Evolutionary conservation across 495 filamentous ascomycete species (phyloP), one percentile per base, ranked within the genome.

Genomic region (Ascodesmis nigricans): DNA sequence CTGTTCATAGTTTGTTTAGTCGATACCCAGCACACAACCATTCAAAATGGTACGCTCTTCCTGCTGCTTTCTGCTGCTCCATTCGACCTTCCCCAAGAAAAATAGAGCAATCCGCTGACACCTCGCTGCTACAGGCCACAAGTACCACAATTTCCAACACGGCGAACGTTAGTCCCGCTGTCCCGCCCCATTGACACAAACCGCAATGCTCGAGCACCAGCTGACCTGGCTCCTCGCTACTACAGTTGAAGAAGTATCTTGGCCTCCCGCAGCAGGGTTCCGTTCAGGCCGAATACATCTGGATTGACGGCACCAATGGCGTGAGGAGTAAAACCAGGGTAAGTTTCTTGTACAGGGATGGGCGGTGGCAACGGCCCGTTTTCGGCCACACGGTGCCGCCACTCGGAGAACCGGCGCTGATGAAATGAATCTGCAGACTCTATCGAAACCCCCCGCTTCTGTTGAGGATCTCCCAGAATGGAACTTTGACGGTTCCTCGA

Each of bases 401-500:
- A 16, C 24, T 16, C 19, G 7, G 20, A 31, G n/a, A 31, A 11
- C 28, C 33, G 28, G n/a, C n/a, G n/a, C n/a, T n/a, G n/a, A n/a
- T n/a, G n/a, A n/a, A n/a, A n/a, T n/a, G n/a, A n/a, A n/a, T n/a
- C 26, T 43, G 15, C 55, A 95, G 84, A 93, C 84, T 44, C 68
- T 92, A 25, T 65, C 60, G 49, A 71, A 73, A 47, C 54, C 52
- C 57, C 57, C 70, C 41, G 58, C 62, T 35, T 59, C 62, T 23
- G 60, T 79, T 38, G 75, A 79, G 36, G 80, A 93, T 40, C 79
- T 97, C 39, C 79, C 84, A 40, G 79, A 91, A 57, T 97, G 87
- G 87, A 97, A 95, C 67, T 97, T 97, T 53, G 87, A 97, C 54
- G 87, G 87, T 55, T 91, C 80, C 35, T 92, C 82, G 13, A 91